Base-by-base conservation (phyloP, 2,329 filamentous ascomycete species). In the Scytalidium lignicola region DNA sequence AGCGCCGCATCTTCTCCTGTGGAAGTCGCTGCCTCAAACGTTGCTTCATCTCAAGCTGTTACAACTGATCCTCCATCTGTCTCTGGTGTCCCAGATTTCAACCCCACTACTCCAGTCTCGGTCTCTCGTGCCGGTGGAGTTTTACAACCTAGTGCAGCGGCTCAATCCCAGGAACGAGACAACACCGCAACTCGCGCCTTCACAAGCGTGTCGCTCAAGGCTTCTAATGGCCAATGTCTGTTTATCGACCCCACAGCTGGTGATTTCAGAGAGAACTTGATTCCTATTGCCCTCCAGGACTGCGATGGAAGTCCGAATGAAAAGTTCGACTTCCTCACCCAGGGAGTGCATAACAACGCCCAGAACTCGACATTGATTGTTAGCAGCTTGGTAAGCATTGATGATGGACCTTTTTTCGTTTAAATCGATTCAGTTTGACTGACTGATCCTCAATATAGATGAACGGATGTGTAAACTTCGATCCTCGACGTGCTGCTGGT, bases 391-490 rank as follows among this genome's bases (percentile, higher is more conserved):
- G 67, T 68, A 62, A 56, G 63, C 55, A 8, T 4, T n/a, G 10
- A 15, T 37, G 15, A 3, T n/a, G n/a, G 5, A 18, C 4, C 32
- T 3, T 5, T 13, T 32, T 18, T 44, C n/a, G 15, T 5, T n/a
- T 37, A 17, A 37, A 37, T 7, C n/a, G 13, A 28, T 28, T 28
- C 13, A 28, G 7, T 28, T 13, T 28, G 7, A 13, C 15, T 37
- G 32, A 37, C 15, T 37, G 5, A 13, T 40, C 23, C 23, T n/a
- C n/a, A n/a, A n/a, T n/a, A 3, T 45, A 69, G 65, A 82, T 77
- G 0, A 70, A 80, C 53, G 78, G 78, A 21, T 83, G 79, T 60
- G 63, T 80, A 54, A 82, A 79, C 63, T 79, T 79, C 54, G 79
- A 83, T 55, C 70, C 72, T 4, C 70, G 78, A 43, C 70, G 76